Conservation (phyloP, 1,284 basidiomycete species). For the Heterobasidion annosum region DNA sequence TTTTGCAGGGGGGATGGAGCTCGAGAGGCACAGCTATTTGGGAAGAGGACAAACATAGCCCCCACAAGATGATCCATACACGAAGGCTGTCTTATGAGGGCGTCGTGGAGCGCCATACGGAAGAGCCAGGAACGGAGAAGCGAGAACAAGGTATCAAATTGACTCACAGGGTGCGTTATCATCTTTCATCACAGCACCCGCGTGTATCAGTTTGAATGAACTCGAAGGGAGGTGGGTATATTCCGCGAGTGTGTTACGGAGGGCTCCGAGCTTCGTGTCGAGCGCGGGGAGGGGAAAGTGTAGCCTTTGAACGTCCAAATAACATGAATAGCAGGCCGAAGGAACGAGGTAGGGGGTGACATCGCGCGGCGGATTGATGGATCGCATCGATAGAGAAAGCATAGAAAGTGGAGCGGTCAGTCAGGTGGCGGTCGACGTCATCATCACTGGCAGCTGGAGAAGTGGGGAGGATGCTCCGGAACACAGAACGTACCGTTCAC, state of each 20-base stretch:
- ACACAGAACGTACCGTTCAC: slow-evolving; percentile 32
- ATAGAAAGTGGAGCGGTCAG: slow-evolving; percentile 5
- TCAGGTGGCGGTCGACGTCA: slow-evolving; percentile 2
- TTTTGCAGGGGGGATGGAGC: neutral
- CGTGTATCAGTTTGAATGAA: slow-evolving; percentile 72
- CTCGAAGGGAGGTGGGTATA: slow-evolving; percentile 52
- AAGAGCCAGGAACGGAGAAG: neutral
- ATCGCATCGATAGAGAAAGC: neutral
- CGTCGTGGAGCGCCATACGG: neutral
- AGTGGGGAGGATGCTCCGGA: neutral
- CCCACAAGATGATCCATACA: neutral
- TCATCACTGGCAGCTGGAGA: neutral
- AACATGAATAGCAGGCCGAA: slow-evolving; percentile 1
- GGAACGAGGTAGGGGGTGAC: slow-evolving; percentile 5
- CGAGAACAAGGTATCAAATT: slow-evolving; percentile 4
- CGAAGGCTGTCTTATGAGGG: neutral
- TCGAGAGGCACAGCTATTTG: neutral
- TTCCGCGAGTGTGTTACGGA: slow-evolving; percentile 50
- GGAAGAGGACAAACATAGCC: no score
- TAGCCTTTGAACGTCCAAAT: slow-evolving; percentile 26
- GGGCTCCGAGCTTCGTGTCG: slow-evolving; percentile 39
- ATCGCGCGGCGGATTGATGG: slow-evolving; percentile 2
- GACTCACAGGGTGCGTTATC: slow-evolving; percentile 55
- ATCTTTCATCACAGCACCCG: slow-evolving; percentile 74
- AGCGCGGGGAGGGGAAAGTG: slow-evolving; percentile 49